phyloP scores from a whole-genome alignment of 495 filamentous ascomycete genomes.

The Chlorociboria aeruginascens region DNA sequence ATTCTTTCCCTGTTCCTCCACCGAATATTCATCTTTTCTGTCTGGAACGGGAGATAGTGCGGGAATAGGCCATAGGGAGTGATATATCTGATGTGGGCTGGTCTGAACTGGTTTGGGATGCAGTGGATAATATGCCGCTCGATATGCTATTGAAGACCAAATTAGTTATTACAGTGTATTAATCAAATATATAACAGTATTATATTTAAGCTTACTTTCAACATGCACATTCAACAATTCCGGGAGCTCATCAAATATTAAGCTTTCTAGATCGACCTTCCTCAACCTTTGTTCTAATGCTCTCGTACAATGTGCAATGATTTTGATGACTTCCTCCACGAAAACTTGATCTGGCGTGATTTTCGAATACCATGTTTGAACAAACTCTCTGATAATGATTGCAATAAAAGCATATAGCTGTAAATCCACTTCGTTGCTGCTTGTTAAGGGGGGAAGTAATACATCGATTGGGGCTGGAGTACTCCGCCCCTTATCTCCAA shows the following conservation, averaged over 20 bases:
- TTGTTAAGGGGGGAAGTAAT: constrained; percentile 80
- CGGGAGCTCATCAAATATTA: constrained; percentile 83
- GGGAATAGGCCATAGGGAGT: constrained; percentile 70
- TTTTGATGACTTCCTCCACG: constrained; percentile 72
- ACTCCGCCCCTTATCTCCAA: constrained; percentile 23
- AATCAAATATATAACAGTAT: not conserved
- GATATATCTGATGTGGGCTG: constrained; percentile 60
- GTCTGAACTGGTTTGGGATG: constrained; percentile 44
- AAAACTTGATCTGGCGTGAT: constrained; percentile 85
- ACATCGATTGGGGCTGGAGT: constrained; percentile 46
- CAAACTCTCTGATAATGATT: constrained; percentile 76
- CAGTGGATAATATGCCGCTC: constrained; percentile 35
- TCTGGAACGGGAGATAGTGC: constrained; percentile 66
- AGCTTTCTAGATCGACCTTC: constrained; percentile 66
- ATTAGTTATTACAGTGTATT: not conserved
- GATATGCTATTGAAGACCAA: constrained; percentile 33
- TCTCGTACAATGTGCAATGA: constrained; percentile 82
- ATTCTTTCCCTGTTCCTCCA: constrained; percentile 52
- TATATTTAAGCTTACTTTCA: constrained; percentile 46
- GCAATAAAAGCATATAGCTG: constrained; percentile 88
- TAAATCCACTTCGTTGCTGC: constrained; percentile 81
- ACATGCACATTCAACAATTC: constrained; percentile 71
- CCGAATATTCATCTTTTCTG: constrained; percentile 28
- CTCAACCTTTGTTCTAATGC: constrained; percentile 75
- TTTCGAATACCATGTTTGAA: constrained; percentile 83